Evolutionary conservation across 768 basidiomycete species (phyloP).

Genomic region (Trametes cinnabarina): DNA sequence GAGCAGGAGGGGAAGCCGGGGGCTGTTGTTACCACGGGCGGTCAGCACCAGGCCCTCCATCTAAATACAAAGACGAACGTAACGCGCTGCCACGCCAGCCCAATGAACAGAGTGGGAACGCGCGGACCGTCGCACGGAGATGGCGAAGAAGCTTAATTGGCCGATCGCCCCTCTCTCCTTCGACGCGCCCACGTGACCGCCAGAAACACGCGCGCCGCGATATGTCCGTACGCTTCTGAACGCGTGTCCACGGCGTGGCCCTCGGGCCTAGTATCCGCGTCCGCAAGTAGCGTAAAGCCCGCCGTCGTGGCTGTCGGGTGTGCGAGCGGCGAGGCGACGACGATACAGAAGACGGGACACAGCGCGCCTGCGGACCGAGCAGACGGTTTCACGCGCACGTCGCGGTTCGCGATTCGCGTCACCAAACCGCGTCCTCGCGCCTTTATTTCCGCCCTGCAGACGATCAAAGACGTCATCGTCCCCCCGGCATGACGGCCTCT

Average conservation of each 20-base stretch:
- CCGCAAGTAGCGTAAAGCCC: no score
- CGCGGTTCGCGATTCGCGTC: no score
- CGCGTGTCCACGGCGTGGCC: no score
- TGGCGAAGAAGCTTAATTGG: constrained; percentile 13
- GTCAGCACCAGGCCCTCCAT: constrained; percentile 9
- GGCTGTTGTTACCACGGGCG: constrained; percentile 11
- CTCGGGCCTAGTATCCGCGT: no score
- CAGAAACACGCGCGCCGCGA: constrained; percentile 1
- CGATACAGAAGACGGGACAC: no score
- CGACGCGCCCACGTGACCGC: constrained; percentile 22
- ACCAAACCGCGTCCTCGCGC: neutral
- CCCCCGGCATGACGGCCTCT: constrained; percentile 2
- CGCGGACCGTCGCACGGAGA: constrained; percentile 1
- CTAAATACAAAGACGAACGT: constrained; percentile 5
- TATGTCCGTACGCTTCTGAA: constrained; percentile 5
- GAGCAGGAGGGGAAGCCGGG: constrained; percentile 1
- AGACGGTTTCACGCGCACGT: neutral
- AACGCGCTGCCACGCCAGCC: no score
- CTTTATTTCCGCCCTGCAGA: constrained; percentile 1
- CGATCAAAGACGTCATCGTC: constrained; percentile 14
- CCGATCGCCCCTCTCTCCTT: constrained; percentile 11
- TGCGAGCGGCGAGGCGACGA: no score
- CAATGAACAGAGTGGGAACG: constrained; percentile 1
- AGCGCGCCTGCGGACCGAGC: no score
- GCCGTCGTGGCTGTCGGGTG: no score